A percentile compares a stretch with the other conserved stretches of the same genome.
Evolutionary conservation across 2,329 filamentous ascomycete species (phyloP).

Genomic region (Huntiella omanensis): DNA sequence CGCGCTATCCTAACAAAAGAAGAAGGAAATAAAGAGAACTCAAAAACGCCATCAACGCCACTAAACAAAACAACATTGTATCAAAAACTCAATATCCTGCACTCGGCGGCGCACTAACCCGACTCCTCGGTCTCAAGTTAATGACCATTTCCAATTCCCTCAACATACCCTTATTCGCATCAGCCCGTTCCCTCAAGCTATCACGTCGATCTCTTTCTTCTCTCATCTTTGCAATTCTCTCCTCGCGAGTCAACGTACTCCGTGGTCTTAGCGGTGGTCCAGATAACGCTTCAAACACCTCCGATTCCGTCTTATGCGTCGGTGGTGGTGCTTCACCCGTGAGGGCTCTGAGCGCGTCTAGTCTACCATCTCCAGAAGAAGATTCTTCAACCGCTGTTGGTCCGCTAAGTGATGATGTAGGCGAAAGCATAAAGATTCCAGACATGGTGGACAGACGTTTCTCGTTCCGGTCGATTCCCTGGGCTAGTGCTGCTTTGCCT

Average conservation of each 20-base stretch:
- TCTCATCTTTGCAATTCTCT: constrained; percentile 71
- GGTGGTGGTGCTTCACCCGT: constrained; percentile 46
- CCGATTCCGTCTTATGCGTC: constrained; percentile 33
- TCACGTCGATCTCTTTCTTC: constrained; percentile 68
- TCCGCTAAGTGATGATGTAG: constrained; percentile 45
- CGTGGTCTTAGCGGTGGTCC: constrained; percentile 48
- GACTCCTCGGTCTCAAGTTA: constrained; percentile 27
- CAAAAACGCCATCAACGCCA: constrained; percentile 2
- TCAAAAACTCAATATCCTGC: constrained; percentile 11
- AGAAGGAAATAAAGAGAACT: constrained; percentile 1
- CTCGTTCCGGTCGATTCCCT: constrained; percentile 66
- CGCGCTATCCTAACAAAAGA: constrained; percentile 1
- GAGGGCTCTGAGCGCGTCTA: constrained; percentile 54
- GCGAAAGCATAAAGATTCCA: constrained; percentile 30
- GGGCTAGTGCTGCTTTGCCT: constrained; percentile 64
- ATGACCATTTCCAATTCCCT: constrained; percentile 86
- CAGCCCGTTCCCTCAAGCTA: constrained; percentile 50
- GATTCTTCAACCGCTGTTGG: constrained; percentile 41
- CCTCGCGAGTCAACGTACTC: constrained; percentile 59
- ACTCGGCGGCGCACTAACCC: constrained; percentile 17
- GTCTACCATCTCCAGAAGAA: constrained; percentile 17
- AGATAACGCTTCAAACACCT: constrained; percentile 79
- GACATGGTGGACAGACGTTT: constrained; percentile 47
- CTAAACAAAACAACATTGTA: constrained; percentile 5
- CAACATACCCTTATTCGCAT: constrained; percentile 77